A percentile compares a stretch with the other conserved stretches of the same genome.
Conservation (phyloP, 371 early-diverging fungal genomes). For the Mucor indicus region DNA sequence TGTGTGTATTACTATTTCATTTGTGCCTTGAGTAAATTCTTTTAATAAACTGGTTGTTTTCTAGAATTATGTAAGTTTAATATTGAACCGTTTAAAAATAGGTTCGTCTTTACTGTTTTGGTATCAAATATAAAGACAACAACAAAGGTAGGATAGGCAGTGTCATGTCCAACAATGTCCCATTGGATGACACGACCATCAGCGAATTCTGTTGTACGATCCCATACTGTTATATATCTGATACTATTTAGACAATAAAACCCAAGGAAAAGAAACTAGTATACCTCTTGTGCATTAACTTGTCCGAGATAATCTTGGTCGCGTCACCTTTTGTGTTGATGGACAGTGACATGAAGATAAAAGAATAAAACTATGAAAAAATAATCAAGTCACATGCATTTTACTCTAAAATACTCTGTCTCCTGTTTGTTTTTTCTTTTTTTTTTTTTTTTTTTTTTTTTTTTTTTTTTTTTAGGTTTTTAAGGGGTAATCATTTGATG, state of each 20-base stretch:
- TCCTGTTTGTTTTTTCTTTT: no score
- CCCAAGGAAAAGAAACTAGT: neutral
- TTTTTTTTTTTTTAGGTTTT: no score
- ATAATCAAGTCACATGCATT: no score
- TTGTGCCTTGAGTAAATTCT: conserved; percentile 66
- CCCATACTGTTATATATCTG: conserved; percentile 56
- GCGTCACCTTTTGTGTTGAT: conserved; percentile 47
- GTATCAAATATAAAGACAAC: conserved; percentile 50
- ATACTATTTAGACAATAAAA: no score
- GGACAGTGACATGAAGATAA: conserved; percentile 12
- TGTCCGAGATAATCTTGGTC: conserved; percentile 34
- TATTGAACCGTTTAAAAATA: neutral
- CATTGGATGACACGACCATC: conserved; percentile 57
- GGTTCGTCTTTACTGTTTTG: conserved; percentile 18
- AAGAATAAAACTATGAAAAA: neutral
- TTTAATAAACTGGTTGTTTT: conserved; percentile 57
- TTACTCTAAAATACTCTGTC: no score
- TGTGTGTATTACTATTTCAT: conserved; percentile 50
- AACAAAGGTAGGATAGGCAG: conserved; percentile 45
- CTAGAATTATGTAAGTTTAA: conserved; percentile 11
- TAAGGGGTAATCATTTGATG: no score
- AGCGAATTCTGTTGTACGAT: conserved; percentile 49
- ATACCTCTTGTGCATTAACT: conserved; percentile 38
- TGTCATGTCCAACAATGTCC: conserved; percentile 58
- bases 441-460: no score